Evolutionary conservation across 495 filamentous ascomycete species (phyloP).

Genomic region (Aspergillus funiculosus): DNA sequence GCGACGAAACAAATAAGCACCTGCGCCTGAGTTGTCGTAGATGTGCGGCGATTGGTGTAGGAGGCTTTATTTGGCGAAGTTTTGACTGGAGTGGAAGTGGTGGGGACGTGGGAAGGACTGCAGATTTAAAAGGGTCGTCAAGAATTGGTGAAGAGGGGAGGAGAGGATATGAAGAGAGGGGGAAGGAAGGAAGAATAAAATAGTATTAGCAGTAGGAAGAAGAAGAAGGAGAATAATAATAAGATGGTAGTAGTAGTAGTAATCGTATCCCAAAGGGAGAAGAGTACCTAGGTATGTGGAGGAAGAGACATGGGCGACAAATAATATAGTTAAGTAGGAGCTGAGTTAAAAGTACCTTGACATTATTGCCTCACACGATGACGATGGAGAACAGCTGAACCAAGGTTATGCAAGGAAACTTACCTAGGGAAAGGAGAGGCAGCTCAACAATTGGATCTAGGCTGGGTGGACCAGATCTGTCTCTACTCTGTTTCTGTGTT

Average conservation of each 20-base stretch:
- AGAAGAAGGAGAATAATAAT: constrained; percentile 3
- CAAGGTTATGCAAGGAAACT: constrained; percentile 32
- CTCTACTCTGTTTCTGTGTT: constrained; percentile 10
- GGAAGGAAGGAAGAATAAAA: constrained; percentile 3
- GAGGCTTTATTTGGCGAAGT: constrained; percentile 2
- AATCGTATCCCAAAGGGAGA: constrained; percentile 3
- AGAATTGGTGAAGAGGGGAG: constrained; percentile 3
- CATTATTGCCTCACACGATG: constrained; percentile 27
- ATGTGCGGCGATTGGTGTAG: background rate
- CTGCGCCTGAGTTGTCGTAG: background rate
- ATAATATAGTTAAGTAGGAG: constrained; percentile 18
- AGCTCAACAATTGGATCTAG: constrained; percentile 24
- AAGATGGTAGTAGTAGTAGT: too few relatives aligned
- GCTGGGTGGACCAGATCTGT: constrained; percentile 20
- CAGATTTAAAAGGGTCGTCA: constrained; percentile 2
- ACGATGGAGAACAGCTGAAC: constrained; percentile 28
- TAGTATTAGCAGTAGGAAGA: constrained; percentile 3
- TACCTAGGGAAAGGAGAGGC: constrained; percentile 26
- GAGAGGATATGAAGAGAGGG: constrained; percentile 7
- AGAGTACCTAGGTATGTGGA: constrained; percentile 4
- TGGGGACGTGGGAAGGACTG: background rate
- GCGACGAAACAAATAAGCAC: background rate
- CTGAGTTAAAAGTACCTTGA: constrained; percentile 22
- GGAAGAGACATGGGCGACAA: constrained; percentile 17
- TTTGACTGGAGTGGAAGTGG: background rate